Conservation (phyloP, 2,329 filamentous ascomycete genomes). For the Apiospora pterosperma region DNA sequence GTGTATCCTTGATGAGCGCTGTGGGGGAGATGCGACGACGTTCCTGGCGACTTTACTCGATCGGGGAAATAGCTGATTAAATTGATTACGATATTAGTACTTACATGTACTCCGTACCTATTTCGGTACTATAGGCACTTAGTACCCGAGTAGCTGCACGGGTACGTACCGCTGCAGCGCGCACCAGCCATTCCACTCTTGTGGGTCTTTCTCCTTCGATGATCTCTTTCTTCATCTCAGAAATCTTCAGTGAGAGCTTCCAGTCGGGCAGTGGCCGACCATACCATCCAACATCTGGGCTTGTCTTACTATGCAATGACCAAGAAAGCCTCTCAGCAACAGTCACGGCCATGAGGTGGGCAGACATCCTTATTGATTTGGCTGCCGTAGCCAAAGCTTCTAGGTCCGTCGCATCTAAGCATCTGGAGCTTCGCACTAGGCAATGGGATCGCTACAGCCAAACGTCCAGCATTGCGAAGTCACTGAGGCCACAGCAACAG, state of each 20-base stretch:
- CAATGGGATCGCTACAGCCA: constrained; percentile 50
- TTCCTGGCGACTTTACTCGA: not conserved
- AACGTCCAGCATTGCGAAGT: constrained; percentile 40
- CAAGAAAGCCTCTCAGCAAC: not conserved
- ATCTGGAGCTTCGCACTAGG: constrained; percentile 53
- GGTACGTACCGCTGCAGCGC: not conserved
- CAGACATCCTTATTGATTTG: constrained; percentile 65
- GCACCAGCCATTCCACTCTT: not conserved
- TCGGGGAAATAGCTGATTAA: not conserved
- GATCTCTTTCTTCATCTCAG: not conserved
- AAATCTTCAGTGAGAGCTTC: not conserved
- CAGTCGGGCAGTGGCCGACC: not conserved
- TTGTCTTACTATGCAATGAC: not conserved
- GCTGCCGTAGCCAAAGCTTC: constrained; percentile 68
- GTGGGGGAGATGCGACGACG: not conserved
- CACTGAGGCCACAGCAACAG: constrained; percentile 23
- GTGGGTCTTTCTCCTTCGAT: not conserved
- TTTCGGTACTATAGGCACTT: not conserved
- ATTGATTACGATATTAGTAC: too few species aligned
- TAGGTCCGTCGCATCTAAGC: constrained; percentile 62
- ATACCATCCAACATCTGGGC: not conserved
- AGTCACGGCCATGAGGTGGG: constrained; percentile 50
- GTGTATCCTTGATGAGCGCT: not conserved
- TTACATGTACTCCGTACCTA: not conserved
- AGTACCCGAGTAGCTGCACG: not conserved